Base-by-base conservation (phyloP, 1,284 basidiomycete species). In the Caloboletus firmus region DNA sequence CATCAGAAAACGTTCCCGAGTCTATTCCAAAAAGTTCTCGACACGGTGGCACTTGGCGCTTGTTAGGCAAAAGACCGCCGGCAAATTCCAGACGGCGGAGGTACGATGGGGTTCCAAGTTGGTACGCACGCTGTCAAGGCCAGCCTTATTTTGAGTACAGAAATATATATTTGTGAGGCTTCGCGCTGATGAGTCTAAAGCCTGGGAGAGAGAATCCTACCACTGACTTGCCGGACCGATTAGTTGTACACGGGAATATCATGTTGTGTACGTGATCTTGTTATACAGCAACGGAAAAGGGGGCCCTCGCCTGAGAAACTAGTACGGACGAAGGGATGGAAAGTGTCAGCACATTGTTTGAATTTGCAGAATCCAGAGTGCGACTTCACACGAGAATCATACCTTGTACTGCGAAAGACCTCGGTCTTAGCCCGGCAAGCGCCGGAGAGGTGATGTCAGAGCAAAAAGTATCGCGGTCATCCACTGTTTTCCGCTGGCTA, bases 211-310 rank as follows among this genome's bases (percentile, higher is more conserved):
- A 58, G 42, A 54, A 50, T 44, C 31, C 32, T 39, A 39, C 15
- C 26, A 45, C 46, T 40, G 48, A 49, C 26, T 32, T 31, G 20
- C 24, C 53, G 64, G 62, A 54, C 55, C 47, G 44, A 28, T 49
- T 48, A 44, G 31, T 45, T 49, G 55, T 48, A 51, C 50, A 47
- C 36, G 68, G 49, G 37, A 39, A 43, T 28, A 57, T 32, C 32
- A 48, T 51, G 47, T 22, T 47, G 32, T 55, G 55, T 68, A 68
- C 67, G 67, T 72, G 58, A 68, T 69, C 28, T 51, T 40, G 54
- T 43, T 47, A 51, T 56, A 54, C 63, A 51, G 56, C 39, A 45
- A 49, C 48, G 48, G 41, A 45, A 53, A 66, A 49, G 53, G 53
- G 40, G 41, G 28, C 20, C 43, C 34, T 18, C 47, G 65, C 67